Evolutionary conservation across 225 moss, liverwort and hornwort genomes (phyloP).

Genomic region (Sphagnum tenellum): DNA sequence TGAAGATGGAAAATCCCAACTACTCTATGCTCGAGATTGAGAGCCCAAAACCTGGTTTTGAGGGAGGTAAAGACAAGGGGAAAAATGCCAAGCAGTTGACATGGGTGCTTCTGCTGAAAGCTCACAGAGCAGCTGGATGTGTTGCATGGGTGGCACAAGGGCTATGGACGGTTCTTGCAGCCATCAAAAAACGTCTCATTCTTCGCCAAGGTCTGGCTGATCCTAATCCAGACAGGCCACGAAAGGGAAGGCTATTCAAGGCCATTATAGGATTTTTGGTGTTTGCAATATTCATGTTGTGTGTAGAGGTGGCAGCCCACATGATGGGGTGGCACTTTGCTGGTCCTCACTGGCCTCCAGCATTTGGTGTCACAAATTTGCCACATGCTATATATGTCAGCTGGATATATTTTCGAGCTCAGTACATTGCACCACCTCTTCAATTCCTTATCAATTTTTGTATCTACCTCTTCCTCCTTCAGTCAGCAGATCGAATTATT

Average conservation of each 20-base stretch:
- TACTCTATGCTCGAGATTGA: constrained; percentile 52
- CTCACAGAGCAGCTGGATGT: constrained; percentile 51
- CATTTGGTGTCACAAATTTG: constrained; percentile 26
- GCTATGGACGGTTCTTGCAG: constrained; percentile 36
- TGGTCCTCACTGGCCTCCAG: constrained; percentile 25
- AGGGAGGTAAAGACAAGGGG: constrained; percentile 33
- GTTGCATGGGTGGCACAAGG: constrained; percentile 51
- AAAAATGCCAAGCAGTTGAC: constrained; percentile 61
- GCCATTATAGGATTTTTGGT: constrained; percentile 45
- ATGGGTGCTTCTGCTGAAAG: constrained; percentile 48
- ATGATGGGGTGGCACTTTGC: constrained; percentile 52
- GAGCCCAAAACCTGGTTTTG: constrained; percentile 51
- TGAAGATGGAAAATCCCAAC: constrained; percentile 63
- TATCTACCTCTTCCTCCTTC: constrained; percentile 46
- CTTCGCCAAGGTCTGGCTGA: constrained; percentile 35
- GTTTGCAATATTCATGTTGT: constrained; percentile 35
- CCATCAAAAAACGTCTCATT: constrained; percentile 47
- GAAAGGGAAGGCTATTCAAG: constrained; percentile 38
- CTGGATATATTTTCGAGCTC: constrained; percentile 29
- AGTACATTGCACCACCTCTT: constrained; percentile 43
- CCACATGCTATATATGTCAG: constrained; percentile 28
- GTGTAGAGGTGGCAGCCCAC: constrained; percentile 39
- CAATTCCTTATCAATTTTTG: constrained; percentile 41
- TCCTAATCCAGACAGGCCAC: constrained; percentile 13
- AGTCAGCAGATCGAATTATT: constrained; percentile 39